Evolutionary conservation across 2,329 filamentous ascomycete species (phyloP).

Genomic region (Trichoderma polysporum): DNA sequence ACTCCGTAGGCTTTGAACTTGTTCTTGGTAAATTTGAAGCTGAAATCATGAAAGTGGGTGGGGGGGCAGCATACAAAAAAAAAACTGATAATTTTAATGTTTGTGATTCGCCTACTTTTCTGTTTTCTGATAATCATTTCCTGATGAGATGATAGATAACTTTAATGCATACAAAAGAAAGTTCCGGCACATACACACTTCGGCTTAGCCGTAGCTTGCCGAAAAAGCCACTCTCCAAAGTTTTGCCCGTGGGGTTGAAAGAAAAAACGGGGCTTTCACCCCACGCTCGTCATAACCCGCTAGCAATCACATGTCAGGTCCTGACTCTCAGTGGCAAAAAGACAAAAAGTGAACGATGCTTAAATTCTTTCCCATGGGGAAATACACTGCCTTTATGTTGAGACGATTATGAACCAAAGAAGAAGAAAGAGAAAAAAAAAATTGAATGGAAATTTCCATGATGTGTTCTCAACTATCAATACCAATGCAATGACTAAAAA

Average conservation of each 20-base stretch:
- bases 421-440: no score
- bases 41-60: background rate
- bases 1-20: background rate
- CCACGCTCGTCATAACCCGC: background rate
- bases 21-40: background rate
- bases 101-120: no score
- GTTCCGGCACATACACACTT: no score
- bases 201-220: background rate
- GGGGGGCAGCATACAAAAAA: background rate
- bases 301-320: conserved; percentile 10
- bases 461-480: background rate
- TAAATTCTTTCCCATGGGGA: background rate
- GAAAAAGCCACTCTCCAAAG: background rate
- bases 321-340: background rate
- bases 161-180: no score
- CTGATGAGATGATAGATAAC: no score
- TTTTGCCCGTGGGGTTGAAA: conserved; percentile 2
- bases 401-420: background rate
- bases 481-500: background rate
- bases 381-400: background rate
- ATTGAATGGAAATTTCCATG: background rate
- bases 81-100: no score
- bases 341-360: background rate
- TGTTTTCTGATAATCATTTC: background rate
- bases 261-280: background rate